Evolutionary conservation across 2,329 filamentous ascomycete genomes (phyloP).

Genomic region (Bipolaris cookei): DNA sequence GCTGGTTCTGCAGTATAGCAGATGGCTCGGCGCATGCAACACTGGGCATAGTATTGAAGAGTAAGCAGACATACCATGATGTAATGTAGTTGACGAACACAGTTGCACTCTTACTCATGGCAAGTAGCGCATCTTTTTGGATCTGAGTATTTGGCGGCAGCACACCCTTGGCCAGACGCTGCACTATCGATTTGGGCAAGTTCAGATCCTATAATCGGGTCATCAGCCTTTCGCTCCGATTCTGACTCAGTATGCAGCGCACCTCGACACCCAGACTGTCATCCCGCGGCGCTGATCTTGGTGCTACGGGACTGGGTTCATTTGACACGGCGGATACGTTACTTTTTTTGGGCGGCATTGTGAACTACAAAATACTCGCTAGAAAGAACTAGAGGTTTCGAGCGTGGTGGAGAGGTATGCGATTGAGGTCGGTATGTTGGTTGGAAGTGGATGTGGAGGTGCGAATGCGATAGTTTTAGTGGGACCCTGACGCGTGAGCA

Average conservation of each 20-base stretch:
- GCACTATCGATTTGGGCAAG: constrained; percentile 81
- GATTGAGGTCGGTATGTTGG: constrained; percentile 9
- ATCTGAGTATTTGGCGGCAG: constrained; percentile 82
- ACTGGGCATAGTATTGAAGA: not conserved
- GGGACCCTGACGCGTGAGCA: constrained; percentile 38
- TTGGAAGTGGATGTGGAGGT: constrained; percentile 18
- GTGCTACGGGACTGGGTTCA: constrained; percentile 41
- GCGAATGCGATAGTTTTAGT: constrained; percentile 24
- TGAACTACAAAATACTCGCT: not conserved
- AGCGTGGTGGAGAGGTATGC: not conserved
- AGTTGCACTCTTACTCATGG: constrained; percentile 80
- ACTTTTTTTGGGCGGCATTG: constrained; percentile 58
- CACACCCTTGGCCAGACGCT: constrained; percentile 78
- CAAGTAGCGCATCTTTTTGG: constrained; percentile 79
- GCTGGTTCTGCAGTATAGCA: not conserved
- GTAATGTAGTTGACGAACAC: constrained; percentile 84
- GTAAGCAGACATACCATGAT: constrained; percentile 63
- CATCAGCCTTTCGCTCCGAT: not conserved
- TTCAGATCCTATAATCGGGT: constrained; percentile 62
- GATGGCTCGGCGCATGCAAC: not conserved
- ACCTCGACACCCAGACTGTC: constrained; percentile 56
- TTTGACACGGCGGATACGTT: constrained; percentile 51
- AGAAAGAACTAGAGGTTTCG: too few species aligned
- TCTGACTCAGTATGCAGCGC: constrained; percentile 15
- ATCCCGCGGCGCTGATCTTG: constrained; percentile 40